phyloP scores from a whole-genome alignment of 2,329 filamentous ascomycete species.

The Tothia fuscella region DNA sequence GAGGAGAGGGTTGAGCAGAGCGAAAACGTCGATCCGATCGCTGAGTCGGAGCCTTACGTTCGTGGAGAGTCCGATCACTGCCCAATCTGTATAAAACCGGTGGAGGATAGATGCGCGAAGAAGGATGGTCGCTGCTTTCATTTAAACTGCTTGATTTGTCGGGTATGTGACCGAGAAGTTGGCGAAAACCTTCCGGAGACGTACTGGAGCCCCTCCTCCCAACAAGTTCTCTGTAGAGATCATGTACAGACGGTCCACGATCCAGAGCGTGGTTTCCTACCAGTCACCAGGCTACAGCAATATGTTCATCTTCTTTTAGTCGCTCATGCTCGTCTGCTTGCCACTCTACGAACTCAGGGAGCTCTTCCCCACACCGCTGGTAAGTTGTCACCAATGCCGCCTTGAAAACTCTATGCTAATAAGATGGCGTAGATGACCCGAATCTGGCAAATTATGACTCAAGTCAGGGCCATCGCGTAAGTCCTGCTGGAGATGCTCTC shows the following conservation, averaged over 20 bases:
- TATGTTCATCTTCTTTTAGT: slow-evolving; percentile 90
- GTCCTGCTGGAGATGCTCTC: slow-evolving; percentile 25
- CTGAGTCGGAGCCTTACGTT: slow-evolving; percentile 31
- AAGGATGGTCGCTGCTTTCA: slow-evolving; percentile 72
- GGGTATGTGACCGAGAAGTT: slow-evolving; percentile 62
- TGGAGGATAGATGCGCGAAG: slow-evolving; percentile 86
- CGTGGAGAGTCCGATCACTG: slow-evolving; percentile 59
- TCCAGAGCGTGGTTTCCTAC: slow-evolving; percentile 51
- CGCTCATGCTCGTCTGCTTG: slow-evolving; percentile 76
- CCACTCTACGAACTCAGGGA: slow-evolving; percentile 73
- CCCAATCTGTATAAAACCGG: slow-evolving; percentile 65
- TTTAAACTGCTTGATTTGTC: slow-evolving; percentile 59
- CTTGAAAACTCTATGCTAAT: slow-evolving; percentile 21
- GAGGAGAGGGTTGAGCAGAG: slow-evolving; percentile 57
- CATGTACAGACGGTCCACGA: slow-evolving; percentile 51
- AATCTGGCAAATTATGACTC: slow-evolving; percentile 55
- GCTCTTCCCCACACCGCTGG: slow-evolving; percentile 61
- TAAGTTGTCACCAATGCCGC: slow-evolving; percentile 25
- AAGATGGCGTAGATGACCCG: slow-evolving; percentile 54
- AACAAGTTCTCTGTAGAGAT: slow-evolving; percentile 57
- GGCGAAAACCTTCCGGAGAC: slow-evolving; percentile 57
- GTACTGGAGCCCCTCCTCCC: slow-evolving; percentile 54
- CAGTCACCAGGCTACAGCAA: slow-evolving; percentile 78
- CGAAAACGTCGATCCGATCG: slow-evolving; percentile 42
- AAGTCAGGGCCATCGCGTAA: slow-evolving; percentile 48